Percentiles rank a stretch among this genome's conserved stretches.
Evolutionary conservation across 768 basidiomycete genomes (phyloP).

Genomic region (Lepiota venenata): DNA sequence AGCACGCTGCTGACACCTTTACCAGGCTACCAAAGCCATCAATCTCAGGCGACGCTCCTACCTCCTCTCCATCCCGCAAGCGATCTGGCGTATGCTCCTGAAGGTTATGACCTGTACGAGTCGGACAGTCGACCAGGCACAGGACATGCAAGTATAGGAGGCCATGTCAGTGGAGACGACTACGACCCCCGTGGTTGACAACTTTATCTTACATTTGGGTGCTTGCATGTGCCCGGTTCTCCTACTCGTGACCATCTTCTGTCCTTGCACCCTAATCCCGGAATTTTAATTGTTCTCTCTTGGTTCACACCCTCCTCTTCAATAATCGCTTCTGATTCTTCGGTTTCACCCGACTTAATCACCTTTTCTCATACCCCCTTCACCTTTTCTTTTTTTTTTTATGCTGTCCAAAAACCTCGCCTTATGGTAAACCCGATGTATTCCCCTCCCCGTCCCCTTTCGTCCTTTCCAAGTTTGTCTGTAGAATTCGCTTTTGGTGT

Average conservation of each 20-base stretch:
- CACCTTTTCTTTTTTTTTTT: not conserved
- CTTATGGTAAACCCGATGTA: conserved; percentile 10
- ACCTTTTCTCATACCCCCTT: not conserved
- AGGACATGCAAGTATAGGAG: conserved; percentile 33
- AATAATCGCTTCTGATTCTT: not conserved
- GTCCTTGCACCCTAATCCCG: conserved; percentile 1
- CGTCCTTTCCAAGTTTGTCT: too few relatives aligned
- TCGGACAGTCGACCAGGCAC: conserved; percentile 40
- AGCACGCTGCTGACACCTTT: conserved; percentile 74
- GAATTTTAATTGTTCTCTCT: conserved; percentile 1
- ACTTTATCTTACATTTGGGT: not conserved
- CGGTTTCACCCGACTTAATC: conserved; percentile 1
- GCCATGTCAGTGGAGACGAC: conserved; percentile 28
- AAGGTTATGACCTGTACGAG: conserved; percentile 34
- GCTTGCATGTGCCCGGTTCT: not conserved
- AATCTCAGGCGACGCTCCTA: conserved; percentile 18
- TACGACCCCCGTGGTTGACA: conserved; percentile 19
- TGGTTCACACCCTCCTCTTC: not conserved
- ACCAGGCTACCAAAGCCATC: conserved; percentile 48
- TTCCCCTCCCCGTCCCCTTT: not conserved
- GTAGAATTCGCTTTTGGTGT: conserved; percentile 8
- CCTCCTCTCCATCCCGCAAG: conserved; percentile 30
- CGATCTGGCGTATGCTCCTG: conserved; percentile 23
- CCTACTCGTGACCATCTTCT: conserved; percentile 2
- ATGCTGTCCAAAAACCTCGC: conserved; percentile 8